Evolutionary conservation across 805 yeast species (phyloP), one percentile per base, ranked within the genome.

Genomic region (Diddensiella caesifluorescens): DNA sequence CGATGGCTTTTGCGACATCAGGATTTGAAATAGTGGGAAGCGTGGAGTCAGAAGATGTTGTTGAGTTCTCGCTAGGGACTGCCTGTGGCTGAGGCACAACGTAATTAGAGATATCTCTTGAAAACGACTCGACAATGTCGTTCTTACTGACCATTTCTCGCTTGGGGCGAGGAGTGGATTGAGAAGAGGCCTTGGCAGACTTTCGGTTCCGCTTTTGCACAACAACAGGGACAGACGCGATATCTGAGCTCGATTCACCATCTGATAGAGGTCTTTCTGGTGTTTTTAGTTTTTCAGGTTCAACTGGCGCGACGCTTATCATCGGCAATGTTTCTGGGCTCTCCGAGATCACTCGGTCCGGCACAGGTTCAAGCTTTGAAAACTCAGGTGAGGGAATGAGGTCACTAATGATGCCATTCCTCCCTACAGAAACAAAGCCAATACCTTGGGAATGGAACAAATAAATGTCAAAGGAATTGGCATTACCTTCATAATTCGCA

Each of bases 401-500:
- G 6, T 29, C 15, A 13, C 16, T 13, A 7, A n/a, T 38, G 2
- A 42, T 28, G 16, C 39, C 46, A 6, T 44, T 39, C 23, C 34
- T 22, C 20, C 26, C 37, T 9, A 50, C 48, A 27, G 50, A 43
- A 12, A 51, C 39, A 27, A 48, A 41, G 13, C 44, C 33, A n/a
- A 51, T 22, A 3, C 55, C 55, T 10, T 34, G 35, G 31, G 52
- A 31, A 29, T 49, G 50, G 40, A 44, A 39, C 12, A 51, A 28
- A 26, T 47, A 51, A 10, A 44, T 32, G 23, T 51, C 55, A 34
- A 47, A 47, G 2, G 42, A 44, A 12, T 26, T 32, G 4, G 35
- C 18, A 21, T 12, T n/a, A n/a, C 32, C 30, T 7, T 47, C 51
- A 15, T 42, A 22, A 29, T 43, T 49, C 26, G 39, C 25, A 16